These are phyloP conservation scores for Ophiostoma ulmi DNA, from an alignment of 2,329 filamentous ascomycete species.

Conservation along the genomic window DNA sequence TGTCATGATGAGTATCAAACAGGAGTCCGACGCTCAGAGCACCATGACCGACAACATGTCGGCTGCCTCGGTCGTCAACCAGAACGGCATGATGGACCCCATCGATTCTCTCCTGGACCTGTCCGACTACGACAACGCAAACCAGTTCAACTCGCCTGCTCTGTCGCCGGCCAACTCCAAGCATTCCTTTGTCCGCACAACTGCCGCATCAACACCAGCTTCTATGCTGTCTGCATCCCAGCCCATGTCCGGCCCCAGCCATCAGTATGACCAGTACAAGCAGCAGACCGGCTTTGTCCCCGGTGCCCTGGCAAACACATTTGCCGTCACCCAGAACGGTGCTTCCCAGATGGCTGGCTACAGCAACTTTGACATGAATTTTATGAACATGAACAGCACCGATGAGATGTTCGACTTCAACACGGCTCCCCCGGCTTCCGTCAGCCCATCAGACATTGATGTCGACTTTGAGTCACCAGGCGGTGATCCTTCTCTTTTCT, in stretches of 20 bases:
- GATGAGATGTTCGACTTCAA: slow-evolving; percentile 70
- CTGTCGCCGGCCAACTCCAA: slow-evolving; percentile 53
- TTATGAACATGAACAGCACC: slow-evolving; percentile 50
- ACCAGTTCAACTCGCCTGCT: slow-evolving; percentile 55
- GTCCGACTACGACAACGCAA: slow-evolving; percentile 57
- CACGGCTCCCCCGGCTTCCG: slow-evolving; percentile 54
- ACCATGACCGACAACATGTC: slow-evolving; percentile 28
- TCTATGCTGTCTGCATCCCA: slow-evolving; percentile 50
- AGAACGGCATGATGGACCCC: slow-evolving; percentile 39
- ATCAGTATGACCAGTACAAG: slow-evolving; percentile 91
- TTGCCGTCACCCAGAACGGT: slow-evolving; percentile 65
- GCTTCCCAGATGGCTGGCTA: slow-evolving; percentile 48
- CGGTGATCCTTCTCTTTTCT: slow-evolving; percentile 60
- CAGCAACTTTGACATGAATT: slow-evolving; percentile 44
- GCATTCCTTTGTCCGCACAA: slow-evolving; percentile 46
- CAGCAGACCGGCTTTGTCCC: slow-evolving; percentile 91
- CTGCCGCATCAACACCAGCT: slow-evolving; percentile 43
- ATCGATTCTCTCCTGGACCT: slow-evolving; percentile 57
- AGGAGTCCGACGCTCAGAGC: slow-evolving; percentile 24
- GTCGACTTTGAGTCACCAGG: slow-evolving; percentile 60
- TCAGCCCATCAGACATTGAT: slow-evolving; percentile 61
- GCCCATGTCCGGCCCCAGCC: slow-evolving; percentile 72
- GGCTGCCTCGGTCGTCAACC: slow-evolving; percentile 34
- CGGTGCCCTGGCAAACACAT: slow-evolving; percentile 72
- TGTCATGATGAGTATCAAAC: slow-evolving; percentile 26